Conservation (phyloP, 176 grass and related monocot species). For the Musa schizocarpa region DNA sequence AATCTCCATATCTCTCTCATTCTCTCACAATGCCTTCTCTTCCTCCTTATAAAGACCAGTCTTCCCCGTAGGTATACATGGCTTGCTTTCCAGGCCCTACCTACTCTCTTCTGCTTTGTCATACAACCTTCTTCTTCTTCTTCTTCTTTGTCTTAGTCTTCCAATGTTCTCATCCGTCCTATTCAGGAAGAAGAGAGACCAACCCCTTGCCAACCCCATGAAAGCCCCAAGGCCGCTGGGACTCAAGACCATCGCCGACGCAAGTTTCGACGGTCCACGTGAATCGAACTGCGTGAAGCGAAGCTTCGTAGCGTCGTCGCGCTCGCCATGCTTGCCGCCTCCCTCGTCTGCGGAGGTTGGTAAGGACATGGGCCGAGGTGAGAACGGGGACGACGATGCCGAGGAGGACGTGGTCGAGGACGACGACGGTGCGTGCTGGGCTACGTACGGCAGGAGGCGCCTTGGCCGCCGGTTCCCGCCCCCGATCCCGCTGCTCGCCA, state of each 20-base stretch:
- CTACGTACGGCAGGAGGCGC: constrained; percentile 18
- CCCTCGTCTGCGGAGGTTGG: not conserved
- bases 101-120: not conserved
- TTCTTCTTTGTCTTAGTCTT: no score
- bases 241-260: not conserved
- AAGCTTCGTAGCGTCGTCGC: not conserved
- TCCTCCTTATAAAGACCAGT: not conserved
- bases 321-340: not conserved
- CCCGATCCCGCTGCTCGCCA: constrained; percentile 40
- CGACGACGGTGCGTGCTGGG: constrained; percentile 23
- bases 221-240: not conserved
- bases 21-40: no score
- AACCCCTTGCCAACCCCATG: not conserved
- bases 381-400: not conserved
- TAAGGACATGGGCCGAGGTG: no score
- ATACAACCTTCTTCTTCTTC: not conserved
- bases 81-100: not conserved
- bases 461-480: constrained; percentile 26
- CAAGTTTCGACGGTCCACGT: not conserved
- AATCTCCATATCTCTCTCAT: no score
- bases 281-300: not conserved
- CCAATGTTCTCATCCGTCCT: constrained; percentile 2
- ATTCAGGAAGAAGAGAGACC: not conserved
- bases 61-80: no score
- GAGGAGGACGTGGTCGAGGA: no score